These are phyloP conservation scores for Olyra latifolia DNA, from an alignment of 176 grass and related monocot genomes.

Conservation along the genomic window DNA sequence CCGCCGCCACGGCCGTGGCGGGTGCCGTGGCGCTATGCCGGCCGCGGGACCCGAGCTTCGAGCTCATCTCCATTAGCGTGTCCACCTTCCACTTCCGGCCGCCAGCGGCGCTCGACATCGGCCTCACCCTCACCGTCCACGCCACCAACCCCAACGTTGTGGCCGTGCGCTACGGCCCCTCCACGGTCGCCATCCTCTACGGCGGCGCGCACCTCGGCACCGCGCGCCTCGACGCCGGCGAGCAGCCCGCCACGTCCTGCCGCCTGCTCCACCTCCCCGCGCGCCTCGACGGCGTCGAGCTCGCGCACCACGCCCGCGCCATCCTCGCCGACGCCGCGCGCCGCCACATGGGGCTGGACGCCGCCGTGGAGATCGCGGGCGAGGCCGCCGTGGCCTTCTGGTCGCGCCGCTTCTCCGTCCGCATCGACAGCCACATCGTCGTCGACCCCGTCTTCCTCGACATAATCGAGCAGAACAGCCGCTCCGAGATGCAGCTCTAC, in stretches of 20 bases:
- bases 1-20: constrained; percentile 45
- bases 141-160: constrained; percentile 83
- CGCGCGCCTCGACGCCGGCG: constrained; percentile 64
- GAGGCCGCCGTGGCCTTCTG: constrained; percentile 49
- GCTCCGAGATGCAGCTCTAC: constrained; percentile 56
- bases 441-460: constrained; percentile 82
- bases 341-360: constrained; percentile 68
- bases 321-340: constrained; percentile 53
- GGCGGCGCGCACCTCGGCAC: constrained; percentile 63
- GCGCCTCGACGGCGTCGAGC: constrained; percentile 57
- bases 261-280: constrained; percentile 73
- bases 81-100: constrained; percentile 75
- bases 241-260: constrained; percentile 67
- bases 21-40: constrained; percentile 38
- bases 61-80: constrained; percentile 77
- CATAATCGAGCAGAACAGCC: constrained; percentile 63
- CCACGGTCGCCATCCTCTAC: constrained; percentile 76
- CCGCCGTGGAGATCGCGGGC: constrained; percentile 62
- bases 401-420: constrained; percentile 63
- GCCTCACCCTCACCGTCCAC: constrained; percentile 79
- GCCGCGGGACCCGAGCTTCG: constrained; percentile 65
- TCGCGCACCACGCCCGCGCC: constrained; percentile 51
- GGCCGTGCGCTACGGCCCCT: constrained; percentile 59
- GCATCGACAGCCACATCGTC: constrained; percentile 66
- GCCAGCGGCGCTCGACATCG: constrained; percentile 64